Base-by-base conservation (phyloP, 2,329 filamentous ascomycete species). In the Fusarium torreyae region DNA sequence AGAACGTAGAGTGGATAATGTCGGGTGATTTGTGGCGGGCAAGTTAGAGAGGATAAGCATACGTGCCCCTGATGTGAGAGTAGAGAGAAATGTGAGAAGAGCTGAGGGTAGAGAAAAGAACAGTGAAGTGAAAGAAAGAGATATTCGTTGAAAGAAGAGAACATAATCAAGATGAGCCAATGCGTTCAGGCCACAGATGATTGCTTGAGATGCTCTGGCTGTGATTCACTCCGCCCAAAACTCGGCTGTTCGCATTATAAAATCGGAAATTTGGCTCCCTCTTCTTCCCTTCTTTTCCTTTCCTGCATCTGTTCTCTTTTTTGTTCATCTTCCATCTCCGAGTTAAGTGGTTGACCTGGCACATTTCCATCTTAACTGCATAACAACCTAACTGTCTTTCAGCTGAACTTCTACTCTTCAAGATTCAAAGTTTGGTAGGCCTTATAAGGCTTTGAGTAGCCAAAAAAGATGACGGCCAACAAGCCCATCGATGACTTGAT, bases 401-500 rank as follows among this genome's bases (percentile, higher is more conserved):
- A 31, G 3, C 13, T 11, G 11, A 20, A n/a, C 22, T 22, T 28
- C 33, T 31, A 11, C 6, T 14, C 22, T 17, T 36, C 8, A 6
- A 8, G 7, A 36, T 13, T 36, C 33, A 36, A 40, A 22, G 38
- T 20, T 10, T 6, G 7, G 31, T 4, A 33, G 43, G 2, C 36
- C 18, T 42, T 7, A 6, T 18, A n/a, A 11, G 11, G 7, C n/a
- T 33, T 20, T 22, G n/a, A 9, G 7, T 2, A 15, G n/a, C 8
- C 8, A 3, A 17, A 11, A 39, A 49, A 11, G n/a, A 70, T 66
- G 60, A 1, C 57, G 0, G 4, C 49, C 0, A 9, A 44, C 1
- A 0, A 53, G 14, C 39, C 39, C 1, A 43, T n/a, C 1, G 62
- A 63, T n/a, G 65, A 76, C 38, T 22, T 20, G 1, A 71, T 83